These are phyloP conservation scores for Drechslerella coelobrocha DNA, from an alignment of 2,329 filamentous ascomycete genomes.

Conservation along the genomic window DNA sequence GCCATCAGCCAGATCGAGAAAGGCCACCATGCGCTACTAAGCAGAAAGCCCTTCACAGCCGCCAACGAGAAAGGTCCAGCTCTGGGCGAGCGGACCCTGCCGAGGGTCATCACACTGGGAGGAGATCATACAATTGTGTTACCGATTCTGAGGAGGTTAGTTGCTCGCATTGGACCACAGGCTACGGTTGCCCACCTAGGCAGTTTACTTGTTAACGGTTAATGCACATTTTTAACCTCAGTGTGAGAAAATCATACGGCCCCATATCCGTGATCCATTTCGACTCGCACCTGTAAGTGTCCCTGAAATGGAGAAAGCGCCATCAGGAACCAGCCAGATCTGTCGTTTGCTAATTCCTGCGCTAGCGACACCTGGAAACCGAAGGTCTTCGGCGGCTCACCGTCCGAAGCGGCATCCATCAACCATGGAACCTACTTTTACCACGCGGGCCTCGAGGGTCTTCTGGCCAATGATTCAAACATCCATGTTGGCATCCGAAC, in stretches of 20 bases:
- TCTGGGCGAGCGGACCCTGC: constrained; percentile 76
- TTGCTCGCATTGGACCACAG: too few species aligned
- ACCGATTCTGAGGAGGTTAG: constrained; percentile 63
- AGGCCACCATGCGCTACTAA: constrained; percentile 77
- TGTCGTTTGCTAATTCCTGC: too few species aligned
- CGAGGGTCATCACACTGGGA: constrained; percentile 78
- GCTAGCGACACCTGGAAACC: constrained; percentile 77
- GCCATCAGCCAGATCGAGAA: constrained; percentile 85
- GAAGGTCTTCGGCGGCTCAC: constrained; percentile 84
- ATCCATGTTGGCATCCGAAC: constrained; percentile 89
- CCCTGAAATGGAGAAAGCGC: too few species aligned
- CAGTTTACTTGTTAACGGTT: too few species aligned
- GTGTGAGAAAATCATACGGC: constrained; percentile 68
- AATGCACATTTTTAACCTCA: background rate
- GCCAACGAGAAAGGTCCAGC: constrained; percentile 71
- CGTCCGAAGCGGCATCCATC: constrained; percentile 75
- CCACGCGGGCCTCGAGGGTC: constrained; percentile 77
- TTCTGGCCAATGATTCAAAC: constrained; percentile 80
- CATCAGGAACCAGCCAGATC: too few species aligned
- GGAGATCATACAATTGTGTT: constrained; percentile 70
- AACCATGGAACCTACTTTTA: constrained; percentile 93
- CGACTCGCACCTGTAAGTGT: constrained; percentile 64
- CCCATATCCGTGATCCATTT: constrained; percentile 70
- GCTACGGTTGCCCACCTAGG: too few species aligned
- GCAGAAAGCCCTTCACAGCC: constrained; percentile 73